Conservation (phyloP, 495 filamentous ascomycete species). For the Penicillium fimorum region DNA sequence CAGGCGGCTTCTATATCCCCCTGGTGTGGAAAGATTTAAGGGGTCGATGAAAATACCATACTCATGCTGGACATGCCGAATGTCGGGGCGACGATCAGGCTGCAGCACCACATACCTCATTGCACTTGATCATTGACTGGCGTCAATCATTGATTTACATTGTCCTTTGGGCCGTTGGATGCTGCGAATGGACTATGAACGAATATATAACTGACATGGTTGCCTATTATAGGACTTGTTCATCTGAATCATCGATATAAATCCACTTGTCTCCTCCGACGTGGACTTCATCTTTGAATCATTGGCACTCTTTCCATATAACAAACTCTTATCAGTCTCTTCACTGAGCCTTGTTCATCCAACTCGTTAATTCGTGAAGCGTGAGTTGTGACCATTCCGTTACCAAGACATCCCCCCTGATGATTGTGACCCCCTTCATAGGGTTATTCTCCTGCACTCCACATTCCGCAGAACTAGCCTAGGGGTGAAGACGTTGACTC, state of each 20-base stretch:
- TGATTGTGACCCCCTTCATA: conserved; percentile 46
- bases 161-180: conserved; percentile 1
- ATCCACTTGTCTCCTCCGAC: conserved; percentile 6
- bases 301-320: conserved; percentile 15
- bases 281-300: conserved; percentile 26
- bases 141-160: conserved; percentile 2
- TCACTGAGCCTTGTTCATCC: conserved; percentile 19
- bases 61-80: conserved; percentile 18
- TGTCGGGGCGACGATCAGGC: conserved; percentile 17
- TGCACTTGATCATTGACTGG: not conserved
- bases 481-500: conserved; percentile 71
- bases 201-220: conserved; percentile 3
- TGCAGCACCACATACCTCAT: conserved; percentile 30
- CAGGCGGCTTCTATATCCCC: conserved; percentile 9
- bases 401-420: conserved; percentile 40
- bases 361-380: conserved; percentile 41
- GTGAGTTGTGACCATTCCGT: conserved; percentile 38
- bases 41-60: conserved; percentile 22
- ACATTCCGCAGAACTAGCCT: conserved; percentile 55
- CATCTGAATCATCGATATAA: conserved; percentile 9
- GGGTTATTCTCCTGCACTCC: conserved; percentile 46
- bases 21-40: conserved; percentile 8
- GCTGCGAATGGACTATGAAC: not conserved
- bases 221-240: conserved; percentile 11
- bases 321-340: conserved; percentile 19